These are phyloP conservation scores for Cystobasidium pallidum DNA, from an alignment of 1,284 basidiomycete genomes.

Conservation along the genomic window DNA sequence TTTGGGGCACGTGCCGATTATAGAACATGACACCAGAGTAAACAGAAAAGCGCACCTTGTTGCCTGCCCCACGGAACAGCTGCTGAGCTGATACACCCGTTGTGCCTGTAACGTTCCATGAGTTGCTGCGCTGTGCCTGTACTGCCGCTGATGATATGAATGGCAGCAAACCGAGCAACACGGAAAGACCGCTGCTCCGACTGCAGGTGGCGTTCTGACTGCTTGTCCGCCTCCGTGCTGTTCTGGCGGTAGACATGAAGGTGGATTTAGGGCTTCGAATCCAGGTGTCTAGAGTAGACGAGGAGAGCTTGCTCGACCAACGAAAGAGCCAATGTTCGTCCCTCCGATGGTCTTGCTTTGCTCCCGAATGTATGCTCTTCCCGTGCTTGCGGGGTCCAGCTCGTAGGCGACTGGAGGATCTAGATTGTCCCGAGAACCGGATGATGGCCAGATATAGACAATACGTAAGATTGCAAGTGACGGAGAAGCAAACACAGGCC, in stretches of 20 bases:
- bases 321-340: too few species aligned
- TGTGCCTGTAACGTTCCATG: constrained; percentile 46
- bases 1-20: neutral
- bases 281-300: too few species aligned
- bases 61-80: constrained; percentile 45
- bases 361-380: too few species aligned
- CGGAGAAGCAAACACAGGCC: too few species aligned
- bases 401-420: too few species aligned
- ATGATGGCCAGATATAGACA: too few species aligned
- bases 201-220: neutral
- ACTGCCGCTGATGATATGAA: neutral
- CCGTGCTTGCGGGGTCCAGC: too few species aligned
- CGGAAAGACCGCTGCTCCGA: neutral
- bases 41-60: constrained; percentile 28
- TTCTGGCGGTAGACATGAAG: neutral
- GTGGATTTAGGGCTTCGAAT: too few species aligned
- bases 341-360: too few species aligned
- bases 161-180: neutral
- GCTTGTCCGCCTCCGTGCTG: neutral
- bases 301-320: too few species aligned
- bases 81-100: constrained; percentile 48
- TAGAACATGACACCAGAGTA: neutral
- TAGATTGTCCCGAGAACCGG: too few species aligned
- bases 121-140: constrained; percentile 44
- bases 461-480: too few species aligned